Percentiles rank a stretch among this genome's conserved stretches.
phyloP scores from a whole-genome alignment of 1,284 basidiomycete species.

The Heterobasidion annosum region DNA sequence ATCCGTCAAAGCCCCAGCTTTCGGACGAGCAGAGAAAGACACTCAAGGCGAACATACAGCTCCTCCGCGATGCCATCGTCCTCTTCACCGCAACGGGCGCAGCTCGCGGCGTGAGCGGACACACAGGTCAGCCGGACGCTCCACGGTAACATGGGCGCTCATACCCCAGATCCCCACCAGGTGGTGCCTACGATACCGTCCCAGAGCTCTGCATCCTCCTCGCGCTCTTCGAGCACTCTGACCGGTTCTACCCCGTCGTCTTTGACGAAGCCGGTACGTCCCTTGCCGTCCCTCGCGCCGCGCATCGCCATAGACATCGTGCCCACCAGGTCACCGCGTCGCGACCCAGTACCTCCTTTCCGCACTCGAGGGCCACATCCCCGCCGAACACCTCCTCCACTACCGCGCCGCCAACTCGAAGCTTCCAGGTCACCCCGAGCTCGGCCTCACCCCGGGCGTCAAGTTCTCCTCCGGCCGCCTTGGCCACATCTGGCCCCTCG shows the following conservation, averaged over 20 bases:
- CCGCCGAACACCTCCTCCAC: slow-evolving; percentile 68
- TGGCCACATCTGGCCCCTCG: slow-evolving; percentile 76
- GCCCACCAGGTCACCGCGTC: slow-evolving; percentile 67
- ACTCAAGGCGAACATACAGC: slow-evolving; percentile 64
- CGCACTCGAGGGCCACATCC: slow-evolving; percentile 63
- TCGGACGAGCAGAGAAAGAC: slow-evolving; percentile 46
- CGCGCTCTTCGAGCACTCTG: slow-evolving; percentile 56
- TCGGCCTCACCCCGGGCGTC: slow-evolving; percentile 78
- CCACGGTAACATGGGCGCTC: background rate
- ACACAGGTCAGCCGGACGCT: slow-evolving; percentile 44
- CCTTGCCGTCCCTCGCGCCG: background rate
- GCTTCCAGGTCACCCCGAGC: slow-evolving; percentile 79
- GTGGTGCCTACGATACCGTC: slow-evolving; percentile 80
- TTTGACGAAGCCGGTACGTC: slow-evolving; percentile 71
- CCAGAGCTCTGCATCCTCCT: slow-evolving; percentile 74
- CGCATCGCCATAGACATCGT: slow-evolving; percentile 1
- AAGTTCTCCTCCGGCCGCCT: slow-evolving; percentile 84
- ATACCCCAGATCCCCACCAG: slow-evolving; percentile 21
- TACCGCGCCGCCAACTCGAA: slow-evolving; percentile 80
- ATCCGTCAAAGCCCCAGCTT: slow-evolving; percentile 56
- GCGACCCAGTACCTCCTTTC: slow-evolving; percentile 80
- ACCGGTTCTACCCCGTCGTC: slow-evolving; percentile 55
- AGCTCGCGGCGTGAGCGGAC: slow-evolving; percentile 75
- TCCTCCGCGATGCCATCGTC: slow-evolving; percentile 76
- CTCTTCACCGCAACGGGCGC: slow-evolving; percentile 77